Evolutionary conservation across 73 alveolate genomes (phyloP).

Genomic region (Paramecium octaurelia): DNA sequence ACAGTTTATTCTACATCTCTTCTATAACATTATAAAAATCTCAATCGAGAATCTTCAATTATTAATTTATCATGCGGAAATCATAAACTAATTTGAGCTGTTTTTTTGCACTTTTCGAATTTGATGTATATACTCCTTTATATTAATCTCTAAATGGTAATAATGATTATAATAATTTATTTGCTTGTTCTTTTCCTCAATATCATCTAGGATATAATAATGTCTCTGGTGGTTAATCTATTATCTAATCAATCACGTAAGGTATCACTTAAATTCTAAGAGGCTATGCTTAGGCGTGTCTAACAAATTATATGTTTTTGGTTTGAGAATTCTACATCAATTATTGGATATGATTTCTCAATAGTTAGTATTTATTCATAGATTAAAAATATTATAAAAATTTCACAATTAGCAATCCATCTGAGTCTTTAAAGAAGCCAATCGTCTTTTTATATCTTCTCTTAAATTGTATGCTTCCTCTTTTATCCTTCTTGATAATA

Average conservation of each 20-base stretch:
- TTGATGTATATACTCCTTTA: conserved; percentile 21
- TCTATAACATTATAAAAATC: background rate
- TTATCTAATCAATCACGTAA: conserved; percentile 56
- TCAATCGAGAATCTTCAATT: background rate
- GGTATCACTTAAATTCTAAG: conserved; percentile 9
- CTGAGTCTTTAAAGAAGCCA: conserved; percentile 9
- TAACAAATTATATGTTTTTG: conserved; percentile 17
- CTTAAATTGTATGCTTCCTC: conserved; percentile 23
- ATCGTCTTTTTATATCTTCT: conserved; percentile 33
- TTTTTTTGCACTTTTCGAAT: conserved; percentile 43
- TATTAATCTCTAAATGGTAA: background rate
- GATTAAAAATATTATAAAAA: background rate
- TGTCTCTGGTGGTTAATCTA: conserved; percentile 52
- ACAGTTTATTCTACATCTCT: background rate
- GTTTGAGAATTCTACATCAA: background rate
- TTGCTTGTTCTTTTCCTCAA: conserved; percentile 54
- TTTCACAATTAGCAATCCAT: background rate
- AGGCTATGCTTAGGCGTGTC: conserved; percentile 53
- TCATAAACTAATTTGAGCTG: conserved; percentile 55
- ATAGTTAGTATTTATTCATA: background rate
- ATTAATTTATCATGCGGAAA: conserved; percentile 19
- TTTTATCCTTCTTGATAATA: background rate
- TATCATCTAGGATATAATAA: background rate
- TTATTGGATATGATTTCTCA: background rate
- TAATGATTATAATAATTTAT: background rate